A percentile compares a stretch with the other conserved stretches of the same genome.
Conservation (phyloP, 106 monocot genomes). For the Cymbidium sinense region DNA sequence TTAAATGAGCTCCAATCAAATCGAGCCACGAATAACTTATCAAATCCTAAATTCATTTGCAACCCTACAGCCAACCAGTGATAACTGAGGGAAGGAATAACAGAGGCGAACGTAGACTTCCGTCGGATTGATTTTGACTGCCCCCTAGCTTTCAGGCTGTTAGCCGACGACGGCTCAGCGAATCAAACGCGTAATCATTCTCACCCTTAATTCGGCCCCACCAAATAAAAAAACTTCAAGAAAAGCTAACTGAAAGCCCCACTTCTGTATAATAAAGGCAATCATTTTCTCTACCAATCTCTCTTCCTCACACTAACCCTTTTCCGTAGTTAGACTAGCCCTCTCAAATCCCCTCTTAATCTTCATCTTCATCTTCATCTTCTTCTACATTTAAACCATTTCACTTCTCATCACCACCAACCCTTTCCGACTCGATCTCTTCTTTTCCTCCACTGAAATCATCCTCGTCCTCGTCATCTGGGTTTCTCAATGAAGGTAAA, state of each 20-base stretch:
- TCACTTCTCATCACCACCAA: not conserved
- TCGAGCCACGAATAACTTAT: too few relatives aligned
- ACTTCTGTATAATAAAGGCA: not conserved
- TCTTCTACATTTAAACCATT: not conserved
- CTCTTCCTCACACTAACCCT: not conserved
- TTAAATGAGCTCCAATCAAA: too few relatives aligned
- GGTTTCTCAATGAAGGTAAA: constrained; percentile 1
- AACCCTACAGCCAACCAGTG: too few relatives aligned
- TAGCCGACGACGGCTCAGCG: not conserved
- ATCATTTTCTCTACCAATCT: not conserved
- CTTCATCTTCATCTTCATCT: not conserved
- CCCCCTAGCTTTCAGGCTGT: not conserved
- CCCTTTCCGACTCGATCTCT: not conserved
- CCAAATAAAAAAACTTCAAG: not conserved
- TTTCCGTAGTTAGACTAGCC: not conserved
- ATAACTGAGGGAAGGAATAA: too few relatives aligned
- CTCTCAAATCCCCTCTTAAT: not conserved
- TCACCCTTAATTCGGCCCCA: not conserved
- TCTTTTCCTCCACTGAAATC: not conserved
- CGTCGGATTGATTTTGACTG: not conserved
- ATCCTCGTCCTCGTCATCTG: not conserved
- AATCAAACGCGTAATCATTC: not conserved
- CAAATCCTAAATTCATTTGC: too few relatives aligned
- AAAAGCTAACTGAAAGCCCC: not conserved
- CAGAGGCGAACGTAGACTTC: too few relatives aligned